A percentile compares a stretch with the other conserved stretches of the same genome.
Evolutionary conservation across 2,329 filamentous ascomycete species (phyloP).

Genomic region (Fusarium tricinctum): DNA sequence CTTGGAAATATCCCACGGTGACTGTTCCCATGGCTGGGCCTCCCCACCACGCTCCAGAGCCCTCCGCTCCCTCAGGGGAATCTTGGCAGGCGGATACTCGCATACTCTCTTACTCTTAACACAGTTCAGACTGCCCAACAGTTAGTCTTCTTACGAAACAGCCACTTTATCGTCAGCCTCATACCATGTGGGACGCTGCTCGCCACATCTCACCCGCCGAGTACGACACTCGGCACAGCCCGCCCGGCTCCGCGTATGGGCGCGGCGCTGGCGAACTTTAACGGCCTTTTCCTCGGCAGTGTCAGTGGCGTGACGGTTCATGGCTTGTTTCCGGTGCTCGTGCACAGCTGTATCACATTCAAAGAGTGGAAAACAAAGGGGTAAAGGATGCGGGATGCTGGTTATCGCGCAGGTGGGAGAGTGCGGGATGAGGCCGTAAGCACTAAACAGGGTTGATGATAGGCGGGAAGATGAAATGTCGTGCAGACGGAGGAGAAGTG

Average conservation of each 20-base stretch:
- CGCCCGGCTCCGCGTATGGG: constrained; percentile 23
- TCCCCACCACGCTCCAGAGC: constrained; percentile 14
- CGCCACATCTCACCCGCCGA: constrained; percentile 26
- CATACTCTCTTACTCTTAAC: constrained; percentile 1
- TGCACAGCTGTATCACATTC: not conserved
- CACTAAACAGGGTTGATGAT: constrained; percentile 15
- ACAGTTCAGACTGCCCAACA: constrained; percentile 14
- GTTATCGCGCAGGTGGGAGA: not conserved
- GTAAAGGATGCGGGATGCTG: not conserved
- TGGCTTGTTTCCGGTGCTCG: not conserved
- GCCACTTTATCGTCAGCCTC: not conserved
- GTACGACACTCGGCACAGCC: constrained; percentile 25
- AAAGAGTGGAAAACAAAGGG: not conserved
- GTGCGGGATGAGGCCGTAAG: not conserved
- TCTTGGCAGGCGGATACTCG: constrained; percentile 16
- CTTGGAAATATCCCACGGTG: not conserved
- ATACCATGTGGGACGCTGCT: constrained; percentile 26
- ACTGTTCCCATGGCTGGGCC: constrained; percentile 15
- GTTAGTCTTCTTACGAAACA: not conserved
- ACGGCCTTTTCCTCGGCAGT: not conserved
- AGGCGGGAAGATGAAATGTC: not conserved
- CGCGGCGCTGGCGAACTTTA: constrained; percentile 15
- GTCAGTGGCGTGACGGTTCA: not conserved
- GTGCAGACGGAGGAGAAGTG: not conserved
- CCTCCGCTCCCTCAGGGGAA: constrained; percentile 23